phyloP scores from a whole-genome alignment of 257 asterid species.

The Solanum pinnatisectum region DNA sequence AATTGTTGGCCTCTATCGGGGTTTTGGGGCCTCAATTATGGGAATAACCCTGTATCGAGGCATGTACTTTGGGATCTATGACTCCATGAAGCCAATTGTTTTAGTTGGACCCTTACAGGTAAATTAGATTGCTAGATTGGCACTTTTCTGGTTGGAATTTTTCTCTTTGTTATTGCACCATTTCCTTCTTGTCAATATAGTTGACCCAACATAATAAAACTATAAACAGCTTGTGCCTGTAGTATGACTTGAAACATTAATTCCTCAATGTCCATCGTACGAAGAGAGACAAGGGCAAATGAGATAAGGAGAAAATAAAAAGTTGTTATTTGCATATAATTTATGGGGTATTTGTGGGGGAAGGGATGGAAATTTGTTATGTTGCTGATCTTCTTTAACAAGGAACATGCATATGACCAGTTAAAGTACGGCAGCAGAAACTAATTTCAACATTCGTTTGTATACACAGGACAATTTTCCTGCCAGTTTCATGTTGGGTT shows the following conservation, averaged over 20 bases:
- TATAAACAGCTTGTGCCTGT: neutral
- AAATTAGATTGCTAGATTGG: neutral
- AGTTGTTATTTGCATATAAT: neutral
- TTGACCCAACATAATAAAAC: neutral
- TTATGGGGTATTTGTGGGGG: neutral
- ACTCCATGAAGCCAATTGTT: constrained; percentile 83
- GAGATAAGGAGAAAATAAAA: neutral
- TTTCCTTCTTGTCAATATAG: neutral
- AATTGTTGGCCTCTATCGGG: constrained; percentile 76
- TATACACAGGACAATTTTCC: constrained; percentile 69
- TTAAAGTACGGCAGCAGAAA: neutral
- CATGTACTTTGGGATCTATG: constrained; percentile 94
- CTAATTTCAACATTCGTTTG: neutral
- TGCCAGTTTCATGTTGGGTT: constrained; percentile 87
- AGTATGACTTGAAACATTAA: neutral
- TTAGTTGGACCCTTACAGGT: constrained; percentile 84
- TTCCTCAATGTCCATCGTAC: neutral
- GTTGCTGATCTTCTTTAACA: neutral
- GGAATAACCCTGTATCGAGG: constrained; percentile 96
- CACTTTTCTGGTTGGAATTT: neutral
- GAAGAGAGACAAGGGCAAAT: neutral
- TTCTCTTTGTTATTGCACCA: neutral
- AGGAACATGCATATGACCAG: neutral
- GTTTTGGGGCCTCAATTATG: constrained; percentile 73
- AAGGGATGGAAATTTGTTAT: neutral